Conservation (phyloP, 257 asterid species). For the Petunia axillaris region DNA sequence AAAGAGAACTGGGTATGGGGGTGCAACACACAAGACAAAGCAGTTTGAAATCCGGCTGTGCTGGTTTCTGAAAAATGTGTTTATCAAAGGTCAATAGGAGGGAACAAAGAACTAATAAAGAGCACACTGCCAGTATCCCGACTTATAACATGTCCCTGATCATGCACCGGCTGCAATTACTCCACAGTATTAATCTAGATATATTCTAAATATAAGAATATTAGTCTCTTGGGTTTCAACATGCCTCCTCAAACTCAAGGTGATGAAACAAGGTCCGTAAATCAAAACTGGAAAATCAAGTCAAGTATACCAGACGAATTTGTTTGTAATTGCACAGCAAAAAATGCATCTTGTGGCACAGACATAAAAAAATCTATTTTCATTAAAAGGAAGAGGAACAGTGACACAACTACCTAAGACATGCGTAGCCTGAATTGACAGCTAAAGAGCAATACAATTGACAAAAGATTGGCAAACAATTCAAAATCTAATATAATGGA, state of each 20-base stretch:
- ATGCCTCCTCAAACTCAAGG: background rate
- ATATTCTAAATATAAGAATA: background rate
- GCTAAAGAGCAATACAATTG: background rate
- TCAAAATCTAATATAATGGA: background rate
- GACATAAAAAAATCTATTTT: background rate
- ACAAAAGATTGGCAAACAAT: background rate
- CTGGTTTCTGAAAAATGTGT: background rate
- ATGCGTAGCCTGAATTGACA: background rate
- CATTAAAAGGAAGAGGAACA: background rate
- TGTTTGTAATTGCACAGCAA: background rate
- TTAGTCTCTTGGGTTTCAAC: background rate
- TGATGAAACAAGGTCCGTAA: slow-evolving; percentile 3
- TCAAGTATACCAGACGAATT: background rate
- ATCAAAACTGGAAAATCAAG: background rate
- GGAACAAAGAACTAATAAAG: background rate
- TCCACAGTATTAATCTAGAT: background rate
- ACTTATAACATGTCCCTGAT: background rate
- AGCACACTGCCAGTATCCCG: background rate
- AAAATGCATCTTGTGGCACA: background rate
- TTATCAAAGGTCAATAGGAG: background rate
- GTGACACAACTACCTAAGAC: background rate
- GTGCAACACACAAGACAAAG: background rate
- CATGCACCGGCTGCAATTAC: background rate
- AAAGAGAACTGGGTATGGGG: background rate
- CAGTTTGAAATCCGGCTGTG: background rate